Conservation (phyloP, 345 rosid species). For the Pistacia integerrima region DNA sequence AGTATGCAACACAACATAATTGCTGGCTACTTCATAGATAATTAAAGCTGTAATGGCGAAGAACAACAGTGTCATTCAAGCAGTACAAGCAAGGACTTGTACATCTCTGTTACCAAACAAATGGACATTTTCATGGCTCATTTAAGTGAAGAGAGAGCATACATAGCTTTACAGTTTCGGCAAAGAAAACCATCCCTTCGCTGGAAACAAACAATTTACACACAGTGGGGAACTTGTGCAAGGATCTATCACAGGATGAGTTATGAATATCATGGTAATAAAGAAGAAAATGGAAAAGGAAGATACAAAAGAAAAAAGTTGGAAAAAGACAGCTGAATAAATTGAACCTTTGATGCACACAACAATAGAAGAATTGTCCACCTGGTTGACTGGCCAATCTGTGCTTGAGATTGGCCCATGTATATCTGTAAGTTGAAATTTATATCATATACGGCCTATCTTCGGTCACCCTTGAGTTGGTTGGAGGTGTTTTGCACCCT, state of each 20-base stretch:
- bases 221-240: slow-evolving; percentile 17
- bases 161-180: slow-evolving; percentile 1
- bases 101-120: background rate
- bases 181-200: slow-evolving; percentile 14
- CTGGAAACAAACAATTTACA: slow-evolving; percentile 19
- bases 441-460: slow-evolving; percentile 14
- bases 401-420: slow-evolving; percentile 10
- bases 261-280: background rate
- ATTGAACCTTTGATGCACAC: slow-evolving; percentile 22
- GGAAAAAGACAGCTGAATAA: background rate
- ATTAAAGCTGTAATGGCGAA: slow-evolving; percentile 1
- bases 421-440: slow-evolving; percentile 13
- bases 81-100: background rate
- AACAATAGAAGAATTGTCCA: slow-evolving; percentile 22
- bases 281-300: background rate
- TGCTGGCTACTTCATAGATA: background rate
- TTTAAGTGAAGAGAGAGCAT: background rate
- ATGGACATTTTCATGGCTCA: background rate
- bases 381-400: slow-evolving; percentile 18
- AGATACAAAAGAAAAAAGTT: background rate
- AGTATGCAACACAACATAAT: background rate
- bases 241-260: slow-evolving; percentile 8
- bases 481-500: slow-evolving; percentile 26
- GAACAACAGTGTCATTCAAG: background rate
- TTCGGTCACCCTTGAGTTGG: slow-evolving; percentile 30